A percentile compares a stretch with the other conserved stretches of the same genome.
phyloP scores from a whole-genome alignment of 2,329 filamentous ascomycete genomes.

The Pseudocercospora crystallina region DNA sequence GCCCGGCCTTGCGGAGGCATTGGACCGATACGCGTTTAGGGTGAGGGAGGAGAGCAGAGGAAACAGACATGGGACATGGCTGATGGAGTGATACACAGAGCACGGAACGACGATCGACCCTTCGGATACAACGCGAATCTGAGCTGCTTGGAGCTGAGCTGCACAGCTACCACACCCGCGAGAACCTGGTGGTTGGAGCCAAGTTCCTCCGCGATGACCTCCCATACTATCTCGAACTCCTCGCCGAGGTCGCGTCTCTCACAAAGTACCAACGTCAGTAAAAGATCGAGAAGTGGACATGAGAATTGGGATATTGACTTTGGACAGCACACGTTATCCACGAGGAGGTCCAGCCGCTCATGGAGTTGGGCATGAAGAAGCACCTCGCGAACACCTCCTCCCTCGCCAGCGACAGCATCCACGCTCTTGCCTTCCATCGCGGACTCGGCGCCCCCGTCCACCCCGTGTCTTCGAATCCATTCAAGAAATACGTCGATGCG shows the following conservation, averaged over 20 bases:
- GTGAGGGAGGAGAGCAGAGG: slow-evolving; percentile 48
- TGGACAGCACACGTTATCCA: slow-evolving; percentile 78
- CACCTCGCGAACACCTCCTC: slow-evolving; percentile 62
- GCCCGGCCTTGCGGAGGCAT: slow-evolving; percentile 83
- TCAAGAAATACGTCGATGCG: slow-evolving; percentile 78
- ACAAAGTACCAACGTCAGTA: slow-evolving; percentile 75
- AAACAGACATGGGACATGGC: slow-evolving; percentile 5
- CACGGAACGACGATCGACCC: slow-evolving; percentile 81
- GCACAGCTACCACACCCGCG: slow-evolving; percentile 82
- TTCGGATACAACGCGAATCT: slow-evolving; percentile 91
- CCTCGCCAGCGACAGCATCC: slow-evolving; percentile 81
- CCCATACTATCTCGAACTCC: slow-evolving; percentile 94
- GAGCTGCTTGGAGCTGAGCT: slow-evolving; percentile 94
- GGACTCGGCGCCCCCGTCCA: slow-evolving; percentile 80
- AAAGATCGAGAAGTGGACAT: neutral
- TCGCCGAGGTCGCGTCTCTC: slow-evolving; percentile 84
- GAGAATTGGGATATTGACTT: slow-evolving; percentile 20
- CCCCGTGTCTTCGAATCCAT: slow-evolving; percentile 68
- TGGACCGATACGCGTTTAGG: slow-evolving; percentile 98
- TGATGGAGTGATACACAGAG: slow-evolving; percentile 54
- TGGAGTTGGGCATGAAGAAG: slow-evolving; percentile 75
- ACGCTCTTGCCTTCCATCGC: slow-evolving; percentile 85
- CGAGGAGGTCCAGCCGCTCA: slow-evolving; percentile 77
- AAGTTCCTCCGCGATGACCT: slow-evolving; percentile 95
- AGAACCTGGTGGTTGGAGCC: slow-evolving; percentile 87